Evolutionary conservation across 345 rosid species (phyloP).

Genomic region (Abelmoschus esculentus): DNA sequence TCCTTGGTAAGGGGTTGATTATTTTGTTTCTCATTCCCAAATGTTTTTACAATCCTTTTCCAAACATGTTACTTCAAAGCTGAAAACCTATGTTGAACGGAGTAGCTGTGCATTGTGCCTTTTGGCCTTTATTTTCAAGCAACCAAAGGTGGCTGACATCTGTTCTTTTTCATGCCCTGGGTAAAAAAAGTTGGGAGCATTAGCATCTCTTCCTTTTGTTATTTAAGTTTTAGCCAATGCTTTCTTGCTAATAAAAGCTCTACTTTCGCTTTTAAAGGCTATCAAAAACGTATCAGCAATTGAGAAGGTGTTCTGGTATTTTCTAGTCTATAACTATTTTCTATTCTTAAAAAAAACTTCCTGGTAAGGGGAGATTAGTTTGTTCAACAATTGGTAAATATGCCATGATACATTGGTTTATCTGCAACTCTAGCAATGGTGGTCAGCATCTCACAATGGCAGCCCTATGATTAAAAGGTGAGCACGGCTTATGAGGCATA

Average conservation of each 20-base stretch:
- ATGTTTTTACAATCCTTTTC: constrained; percentile 27
- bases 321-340: constrained; percentile 29
- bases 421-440: constrained; percentile 92
- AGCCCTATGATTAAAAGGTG: constrained; percentile 89
- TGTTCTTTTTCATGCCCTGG: constrained; percentile 41
- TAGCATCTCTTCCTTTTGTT: constrained; percentile 45
- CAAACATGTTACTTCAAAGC: constrained; percentile 45
- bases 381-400: constrained; percentile 58
- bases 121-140: constrained; percentile 45
- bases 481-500: constrained; percentile 84
- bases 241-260: constrained; percentile 46
- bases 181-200: constrained; percentile 68
- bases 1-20: constrained; percentile 46
- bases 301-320: constrained; percentile 79
- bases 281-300: constrained; percentile 65
- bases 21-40: constrained; percentile 21
- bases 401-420: constrained; percentile 63
- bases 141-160: constrained; percentile 43
- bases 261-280: constrained; percentile 65
- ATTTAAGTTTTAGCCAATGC: constrained; percentile 36
- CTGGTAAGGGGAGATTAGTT: constrained; percentile 94
- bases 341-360: constrained; percentile 46
- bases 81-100: constrained; percentile 45
- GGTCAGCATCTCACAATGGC: constrained; percentile 82
- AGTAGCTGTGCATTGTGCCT: constrained; percentile 40